phyloP scores from a whole-genome alignment of 139 green algal species.

The Picochlorum sp. region DNA sequence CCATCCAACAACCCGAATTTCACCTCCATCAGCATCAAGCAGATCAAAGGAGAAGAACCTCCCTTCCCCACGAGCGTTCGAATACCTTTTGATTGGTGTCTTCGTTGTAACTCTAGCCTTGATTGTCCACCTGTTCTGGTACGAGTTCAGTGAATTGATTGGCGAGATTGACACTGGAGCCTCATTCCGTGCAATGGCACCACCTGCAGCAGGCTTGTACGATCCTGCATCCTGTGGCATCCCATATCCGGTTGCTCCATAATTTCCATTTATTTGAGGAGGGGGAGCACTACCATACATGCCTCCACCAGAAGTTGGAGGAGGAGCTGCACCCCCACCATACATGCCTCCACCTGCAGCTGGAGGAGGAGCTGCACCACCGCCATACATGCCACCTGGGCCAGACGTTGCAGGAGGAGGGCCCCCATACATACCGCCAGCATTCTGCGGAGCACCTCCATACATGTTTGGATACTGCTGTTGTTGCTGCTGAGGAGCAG shows the following conservation, averaged over 20 bases:
- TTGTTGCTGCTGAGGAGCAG: not conserved
- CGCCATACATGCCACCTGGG: not conserved
- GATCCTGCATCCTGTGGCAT: not conserved
- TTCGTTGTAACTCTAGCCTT: slow-evolving; percentile 77
- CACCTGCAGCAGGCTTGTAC: not conserved
- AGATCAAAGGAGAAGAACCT: slow-evolving; percentile 91
- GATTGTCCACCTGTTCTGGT: slow-evolving; percentile 91
- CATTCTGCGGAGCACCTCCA: not conserved
- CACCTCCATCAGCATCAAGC: slow-evolving; percentile 31
- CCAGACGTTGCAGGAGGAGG: not conserved
- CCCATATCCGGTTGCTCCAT: slow-evolving; percentile 3
- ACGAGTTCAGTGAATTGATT: slow-evolving; percentile 88
- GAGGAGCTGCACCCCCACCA: no score
- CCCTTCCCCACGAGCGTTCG: slow-evolving; percentile 73
- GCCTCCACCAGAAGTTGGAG: not conserved
- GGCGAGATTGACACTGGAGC: slow-evolving; percentile 60
- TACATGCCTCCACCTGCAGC: not conserved
- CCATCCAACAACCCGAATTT: slow-evolving; percentile 50
- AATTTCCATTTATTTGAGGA: slow-evolving; percentile 9
- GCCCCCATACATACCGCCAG: not conserved
- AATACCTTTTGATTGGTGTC: slow-evolving; percentile 54
- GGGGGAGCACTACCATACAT: not conserved
- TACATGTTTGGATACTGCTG: no score
- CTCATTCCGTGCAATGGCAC: slow-evolving; percentile 39
- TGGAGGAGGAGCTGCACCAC: no score